Evolutionary conservation across 495 filamentous ascomycete genomes (phyloP), one percentile per base, ranked within the genome.

Genomic region (Penicillium cataractarum): DNA sequence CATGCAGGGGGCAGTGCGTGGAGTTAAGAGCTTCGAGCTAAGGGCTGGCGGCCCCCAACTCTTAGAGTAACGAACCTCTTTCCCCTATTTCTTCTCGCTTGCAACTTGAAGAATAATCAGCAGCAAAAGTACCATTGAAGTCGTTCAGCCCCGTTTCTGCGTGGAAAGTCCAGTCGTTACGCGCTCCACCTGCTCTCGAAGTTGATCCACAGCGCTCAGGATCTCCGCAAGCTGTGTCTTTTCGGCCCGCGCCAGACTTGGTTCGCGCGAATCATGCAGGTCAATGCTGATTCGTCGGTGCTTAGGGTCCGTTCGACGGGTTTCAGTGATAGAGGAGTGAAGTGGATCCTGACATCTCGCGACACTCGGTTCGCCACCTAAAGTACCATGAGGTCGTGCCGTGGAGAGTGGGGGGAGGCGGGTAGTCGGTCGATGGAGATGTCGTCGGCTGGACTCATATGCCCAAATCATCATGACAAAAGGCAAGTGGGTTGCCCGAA

Each of bases 401-500:
- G 64, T 63, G 33, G 58, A 62, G 12, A 67, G 46, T 24, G 74
- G 66, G 4, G 74, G 68, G 17, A 66, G 60, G 13, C 70, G 69
- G 27, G 62, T 77, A 42, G 67, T 69, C 55, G 58, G 64, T 40
- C 68, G 69, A 9, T 65, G 65, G n/a, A 69, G 31, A 53, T 70
- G 63, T 35, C 62, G 78, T 64, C 72, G 75, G 32, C 66, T 72
- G 49, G 71, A 73, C 62, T 91, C 88, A 71, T 84, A 90, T 24
- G 73, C 73, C 79, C 82, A 82, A 56, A 90, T 90, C 49, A 86
- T 74, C 24, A 76, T 81, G 22, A 90, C 86, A 66, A 86, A 87
- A 6, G 87, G 86, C 32, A 83, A 74, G 69, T 91, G 88, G 0
- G 88, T 90, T 52, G 83, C 78, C 71, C 92, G 92, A 82, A 97